Conservation (phyloP, 1,284 basidiomycete genomes). For the Athelia psychrophila region DNA sequence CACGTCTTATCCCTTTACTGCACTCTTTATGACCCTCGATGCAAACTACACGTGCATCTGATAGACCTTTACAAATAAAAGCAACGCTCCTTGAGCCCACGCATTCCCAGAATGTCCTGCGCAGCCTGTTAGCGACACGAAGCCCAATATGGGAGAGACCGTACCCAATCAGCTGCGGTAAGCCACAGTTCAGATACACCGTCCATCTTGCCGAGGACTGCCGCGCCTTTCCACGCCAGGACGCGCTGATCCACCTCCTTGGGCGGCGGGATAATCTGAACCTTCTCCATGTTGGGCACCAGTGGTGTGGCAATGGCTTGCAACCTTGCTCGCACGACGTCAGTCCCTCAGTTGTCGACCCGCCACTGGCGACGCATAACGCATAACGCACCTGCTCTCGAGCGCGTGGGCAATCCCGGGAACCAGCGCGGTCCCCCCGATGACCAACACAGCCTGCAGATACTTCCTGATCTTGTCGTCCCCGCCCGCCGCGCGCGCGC, state of each 20-base stretch:
- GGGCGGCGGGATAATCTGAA: constrained; percentile 88
- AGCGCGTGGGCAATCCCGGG: constrained; percentile 77
- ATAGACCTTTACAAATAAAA: constrained; percentile 52
- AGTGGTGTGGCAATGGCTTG: constrained; percentile 85
- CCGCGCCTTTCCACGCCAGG: constrained; percentile 93
- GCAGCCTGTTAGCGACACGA: constrained; percentile 11
- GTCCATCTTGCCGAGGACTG: constrained; percentile 91
- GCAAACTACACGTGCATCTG: not conserved
- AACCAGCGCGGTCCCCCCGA: constrained; percentile 78
- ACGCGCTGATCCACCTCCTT: constrained; percentile 91
- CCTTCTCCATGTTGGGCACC: constrained; percentile 77
- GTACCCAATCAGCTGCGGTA: constrained; percentile 83
- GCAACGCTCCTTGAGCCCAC: constrained; percentile 76
- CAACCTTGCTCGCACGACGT: constrained; percentile 42
- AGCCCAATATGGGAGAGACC: constrained; percentile 19
- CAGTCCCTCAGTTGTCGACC: constrained; percentile 7
- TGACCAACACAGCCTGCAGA: constrained; percentile 84
- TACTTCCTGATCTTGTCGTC: constrained; percentile 92
- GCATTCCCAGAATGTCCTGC: constrained; percentile 75
- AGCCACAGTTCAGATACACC: constrained; percentile 89
- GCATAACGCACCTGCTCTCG: constrained; percentile 65
- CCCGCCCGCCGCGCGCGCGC: constrained; percentile 78
- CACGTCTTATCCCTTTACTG: too few species aligned
- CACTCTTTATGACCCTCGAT: too few species aligned
- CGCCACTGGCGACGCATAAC: constrained; percentile 7